These are phyloP conservation scores for Paramecium sexaurelia DNA, from an alignment of 73 alveolate genomes.

Conservation along the genomic window DNA sequence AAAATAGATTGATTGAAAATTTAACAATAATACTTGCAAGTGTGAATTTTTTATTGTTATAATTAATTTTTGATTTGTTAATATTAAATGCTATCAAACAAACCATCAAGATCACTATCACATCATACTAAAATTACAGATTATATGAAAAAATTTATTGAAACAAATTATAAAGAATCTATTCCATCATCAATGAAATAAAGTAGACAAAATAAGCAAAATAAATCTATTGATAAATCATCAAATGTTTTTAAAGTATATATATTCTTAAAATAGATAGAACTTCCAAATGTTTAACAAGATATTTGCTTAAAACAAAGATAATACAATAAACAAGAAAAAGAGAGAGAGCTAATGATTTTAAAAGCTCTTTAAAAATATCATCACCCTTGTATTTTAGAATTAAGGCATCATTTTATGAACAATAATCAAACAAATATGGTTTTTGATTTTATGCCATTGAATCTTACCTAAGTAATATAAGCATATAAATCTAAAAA, in stretches of 20 bases:
- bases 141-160: constrained; percentile 13
- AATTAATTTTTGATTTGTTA: neutral
- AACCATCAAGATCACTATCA: neutral
- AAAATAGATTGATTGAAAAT: too few species aligned
- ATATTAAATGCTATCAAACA: neutral
- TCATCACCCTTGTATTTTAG: neutral
- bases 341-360: constrained; percentile 21
- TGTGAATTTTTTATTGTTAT: too few species aligned
- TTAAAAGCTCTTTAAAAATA: neutral
- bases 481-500: neutral
- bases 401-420: neutral
- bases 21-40: too few species aligned
- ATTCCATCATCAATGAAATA: neutral
- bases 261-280: neutral
- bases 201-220: neutral
- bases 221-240: neutral
- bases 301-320: neutral
- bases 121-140: neutral
- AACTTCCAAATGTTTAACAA: neutral
- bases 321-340: neutral
- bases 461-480: neutral
- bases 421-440: neutral
- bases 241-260: constrained; percentile 1
- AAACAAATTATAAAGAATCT: neutral
- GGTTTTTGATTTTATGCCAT: neutral